These are phyloP conservation scores for Raddia guianensis DNA, from an alignment of 176 grass and related monocot genomes.

Conservation along the genomic window DNA sequence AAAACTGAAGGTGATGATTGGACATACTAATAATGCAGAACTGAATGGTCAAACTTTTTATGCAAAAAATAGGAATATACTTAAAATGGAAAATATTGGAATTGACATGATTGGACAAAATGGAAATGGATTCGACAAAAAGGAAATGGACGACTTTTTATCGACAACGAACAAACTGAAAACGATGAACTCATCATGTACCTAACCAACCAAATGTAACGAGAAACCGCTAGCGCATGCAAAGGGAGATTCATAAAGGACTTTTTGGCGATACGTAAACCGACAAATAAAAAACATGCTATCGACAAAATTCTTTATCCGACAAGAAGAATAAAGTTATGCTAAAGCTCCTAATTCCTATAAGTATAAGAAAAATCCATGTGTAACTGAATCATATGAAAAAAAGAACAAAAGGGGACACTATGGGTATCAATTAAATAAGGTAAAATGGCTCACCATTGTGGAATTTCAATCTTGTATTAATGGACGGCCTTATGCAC, in stretches of 20 bases:
- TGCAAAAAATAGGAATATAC: neutral
- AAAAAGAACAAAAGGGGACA: neutral
- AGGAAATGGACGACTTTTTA: neutral
- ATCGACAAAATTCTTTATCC: neutral
- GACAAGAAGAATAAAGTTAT: neutral
- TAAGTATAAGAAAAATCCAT: neutral
- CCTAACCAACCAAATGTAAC: neutral
- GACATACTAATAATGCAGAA: slow-evolving; percentile 8
- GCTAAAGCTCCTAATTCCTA: neutral
- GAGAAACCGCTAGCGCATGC: neutral
- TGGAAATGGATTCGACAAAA: too few relatives aligned
- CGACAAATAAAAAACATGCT: slow-evolving; percentile 5
- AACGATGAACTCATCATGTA: slow-evolving; percentile 23
- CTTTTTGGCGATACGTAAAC: neutral
- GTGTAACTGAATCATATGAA: neutral
- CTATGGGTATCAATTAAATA: neutral
- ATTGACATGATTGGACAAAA: neutral
- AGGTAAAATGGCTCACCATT: too few relatives aligned
- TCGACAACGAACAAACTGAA: slow-evolving; percentile 31
- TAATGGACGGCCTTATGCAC: too few relatives aligned
- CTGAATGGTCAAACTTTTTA: neutral
- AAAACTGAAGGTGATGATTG: neutral
- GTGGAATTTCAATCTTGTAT: too few relatives aligned
- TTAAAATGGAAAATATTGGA: neutral
- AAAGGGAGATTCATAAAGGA: slow-evolving; percentile 24